These are phyloP conservation scores for Canavalia ensiformis DNA, from an alignment of 306 rosid genomes.

Conservation along the genomic window DNA sequence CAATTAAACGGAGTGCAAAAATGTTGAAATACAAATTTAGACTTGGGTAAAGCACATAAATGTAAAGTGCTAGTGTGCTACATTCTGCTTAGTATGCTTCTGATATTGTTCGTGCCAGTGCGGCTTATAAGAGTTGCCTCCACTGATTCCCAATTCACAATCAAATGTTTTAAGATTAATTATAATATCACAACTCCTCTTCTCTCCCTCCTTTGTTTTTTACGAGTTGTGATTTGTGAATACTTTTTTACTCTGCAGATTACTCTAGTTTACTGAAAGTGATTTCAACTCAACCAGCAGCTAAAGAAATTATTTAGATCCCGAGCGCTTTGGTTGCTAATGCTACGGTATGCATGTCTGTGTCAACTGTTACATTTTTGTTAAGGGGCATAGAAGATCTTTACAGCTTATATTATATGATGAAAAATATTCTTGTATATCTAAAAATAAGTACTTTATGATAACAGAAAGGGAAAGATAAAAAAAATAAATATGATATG, in stretches of 20 bases:
- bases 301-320: conserved; percentile 24
- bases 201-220: background rate
- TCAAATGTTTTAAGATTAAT: conserved; percentile 4
- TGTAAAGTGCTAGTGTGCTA: too few relatives aligned
- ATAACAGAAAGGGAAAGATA: too few relatives aligned
- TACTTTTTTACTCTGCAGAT: conserved; percentile 33
- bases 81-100: background rate
- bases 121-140: background rate
- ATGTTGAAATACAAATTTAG: background rate
- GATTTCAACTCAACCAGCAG: conserved; percentile 26
- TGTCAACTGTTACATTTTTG: conserved; percentile 21
- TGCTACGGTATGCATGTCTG: conserved; percentile 19
- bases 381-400: conserved; percentile 5
- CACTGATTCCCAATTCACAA: background rate
- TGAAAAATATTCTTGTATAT: too few relatives aligned
- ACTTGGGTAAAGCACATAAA: background rate
- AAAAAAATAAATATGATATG: too few relatives aligned
- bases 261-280: conserved; percentile 19
- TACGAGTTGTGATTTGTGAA: conserved; percentile 24
- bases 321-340: background rate
- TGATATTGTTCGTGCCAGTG: background rate
- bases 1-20: background rate
- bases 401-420: background rate
- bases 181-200: background rate
- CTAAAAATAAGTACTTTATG: too few relatives aligned